phyloP scores from a whole-genome alignment of 352 stramenopile genomes.

The Pythium rhizo-oryzae region DNA sequence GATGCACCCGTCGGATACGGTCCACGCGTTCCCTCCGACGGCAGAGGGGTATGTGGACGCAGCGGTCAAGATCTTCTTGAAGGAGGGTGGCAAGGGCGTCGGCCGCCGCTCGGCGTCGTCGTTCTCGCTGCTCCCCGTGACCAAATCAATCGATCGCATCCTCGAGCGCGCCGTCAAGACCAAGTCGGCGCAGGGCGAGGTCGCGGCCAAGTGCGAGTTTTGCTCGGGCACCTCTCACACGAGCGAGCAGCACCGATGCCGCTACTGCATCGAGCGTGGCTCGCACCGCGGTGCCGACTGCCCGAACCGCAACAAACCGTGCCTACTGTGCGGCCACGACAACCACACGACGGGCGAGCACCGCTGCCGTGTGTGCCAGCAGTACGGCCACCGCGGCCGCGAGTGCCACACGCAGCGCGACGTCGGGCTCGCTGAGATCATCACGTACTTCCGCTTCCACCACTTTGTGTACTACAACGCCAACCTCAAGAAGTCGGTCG shows the following conservation, averaged over 20 bases:
- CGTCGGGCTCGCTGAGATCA: constrained; percentile 75
- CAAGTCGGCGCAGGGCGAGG: constrained; percentile 32
- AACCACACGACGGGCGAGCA: constrained; percentile 85
- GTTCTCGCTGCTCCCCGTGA: constrained; percentile 82
- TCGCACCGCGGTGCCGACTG: constrained; percentile 74
- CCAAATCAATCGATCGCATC: constrained; percentile 73
- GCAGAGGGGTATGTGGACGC: constrained; percentile 80
- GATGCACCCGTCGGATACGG: constrained; percentile 82
- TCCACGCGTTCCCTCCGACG: constrained; percentile 83
- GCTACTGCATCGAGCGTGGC: constrained; percentile 81
- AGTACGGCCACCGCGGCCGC: constrained; percentile 81
- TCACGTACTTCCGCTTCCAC: constrained; percentile 88
- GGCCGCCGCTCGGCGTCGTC: constrained; percentile 60
- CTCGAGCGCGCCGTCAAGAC: constrained; percentile 71
- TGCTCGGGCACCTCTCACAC: constrained; percentile 66
- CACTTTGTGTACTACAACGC: constrained; percentile 90
- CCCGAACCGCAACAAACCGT: constrained; percentile 70
- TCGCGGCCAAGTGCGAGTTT: constrained; percentile 45
- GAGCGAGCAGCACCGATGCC: constrained; percentile 75
- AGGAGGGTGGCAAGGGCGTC: constrained; percentile 67
- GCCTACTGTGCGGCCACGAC: constrained; percentile 67
- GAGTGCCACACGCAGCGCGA: constrained; percentile 84
- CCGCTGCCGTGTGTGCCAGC: constrained; percentile 79
- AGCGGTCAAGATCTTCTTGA: constrained; percentile 85
- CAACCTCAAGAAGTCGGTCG: constrained; percentile 87